phyloP scores from a whole-genome alignment of 371 early-diverging fungal genomes.

The Astathelohania contejeani region DNA sequence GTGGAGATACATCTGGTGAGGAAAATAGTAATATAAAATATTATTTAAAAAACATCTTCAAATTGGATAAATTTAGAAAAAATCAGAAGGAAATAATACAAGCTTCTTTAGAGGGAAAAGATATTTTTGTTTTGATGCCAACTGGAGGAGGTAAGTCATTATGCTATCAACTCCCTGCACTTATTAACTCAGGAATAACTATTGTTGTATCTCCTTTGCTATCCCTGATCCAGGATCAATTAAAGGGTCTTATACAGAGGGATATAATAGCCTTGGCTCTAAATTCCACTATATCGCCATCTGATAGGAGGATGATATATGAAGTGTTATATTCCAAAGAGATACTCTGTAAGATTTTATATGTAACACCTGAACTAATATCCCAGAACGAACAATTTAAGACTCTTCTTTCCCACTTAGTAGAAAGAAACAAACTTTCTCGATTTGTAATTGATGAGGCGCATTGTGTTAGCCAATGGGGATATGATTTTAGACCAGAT shows the following conservation, averaged over 20 bases:
- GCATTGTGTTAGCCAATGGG: constrained; percentile 90
- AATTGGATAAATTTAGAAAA: constrained; percentile 63
- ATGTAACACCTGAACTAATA: constrained; percentile 85
- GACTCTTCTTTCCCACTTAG: constrained; percentile 53
- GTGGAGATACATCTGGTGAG: no score
- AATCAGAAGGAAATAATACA: constrained; percentile 85
- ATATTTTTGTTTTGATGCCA: constrained; percentile 96
- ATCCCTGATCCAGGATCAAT: constrained; percentile 91
- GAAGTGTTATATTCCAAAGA: constrained; percentile 50
- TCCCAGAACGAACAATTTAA: constrained; percentile 58
- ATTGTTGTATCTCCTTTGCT: constrained; percentile 86
- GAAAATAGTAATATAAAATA: no score
- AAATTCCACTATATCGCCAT: constrained; percentile 39
- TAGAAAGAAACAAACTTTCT: constrained; percentile 11
- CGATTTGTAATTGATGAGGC: constrained; percentile 94
- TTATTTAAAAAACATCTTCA: constrained; percentile 53
- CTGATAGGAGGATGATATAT: constrained; percentile 55
- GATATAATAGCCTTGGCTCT: constrained; percentile 65
- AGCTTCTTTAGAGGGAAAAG: constrained; percentile 64
- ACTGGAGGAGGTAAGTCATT: constrained; percentile 97
- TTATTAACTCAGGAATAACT: constrained; percentile 62
- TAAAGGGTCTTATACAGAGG: constrained; percentile 59
- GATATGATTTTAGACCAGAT: constrained; percentile 68
- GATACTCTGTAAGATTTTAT: constrained; percentile 57
- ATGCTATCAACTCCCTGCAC: constrained; percentile 87